Conservation (phyloP, 78 protist species). For the Parvularia atlantis region DNA sequence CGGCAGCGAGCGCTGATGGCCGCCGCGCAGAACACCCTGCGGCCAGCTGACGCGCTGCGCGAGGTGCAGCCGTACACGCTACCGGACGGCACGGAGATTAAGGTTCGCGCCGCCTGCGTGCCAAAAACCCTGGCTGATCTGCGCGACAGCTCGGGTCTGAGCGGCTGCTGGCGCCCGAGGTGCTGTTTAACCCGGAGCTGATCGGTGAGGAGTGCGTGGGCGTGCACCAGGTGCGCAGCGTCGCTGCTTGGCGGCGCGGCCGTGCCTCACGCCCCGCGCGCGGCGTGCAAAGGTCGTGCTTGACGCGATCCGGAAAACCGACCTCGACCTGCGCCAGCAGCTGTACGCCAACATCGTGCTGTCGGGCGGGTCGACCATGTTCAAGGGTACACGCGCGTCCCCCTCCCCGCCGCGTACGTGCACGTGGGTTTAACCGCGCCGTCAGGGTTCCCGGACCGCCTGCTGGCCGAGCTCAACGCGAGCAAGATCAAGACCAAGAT, state of each 20-base stretch:
- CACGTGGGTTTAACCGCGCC: too few species aligned
- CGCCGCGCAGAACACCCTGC: slow-evolving; percentile 67
- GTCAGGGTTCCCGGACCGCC: too few species aligned
- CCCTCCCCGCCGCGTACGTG: too few species aligned
- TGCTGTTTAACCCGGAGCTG: slow-evolving; percentile 82
- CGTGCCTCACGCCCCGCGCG: too few species aligned
- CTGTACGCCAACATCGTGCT: slow-evolving; percentile 83
- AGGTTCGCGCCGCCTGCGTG: too few species aligned
- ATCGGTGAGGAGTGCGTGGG: slow-evolving; percentile 80
- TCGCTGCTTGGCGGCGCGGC: too few species aligned
- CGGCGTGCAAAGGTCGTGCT: too few species aligned
- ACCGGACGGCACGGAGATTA: slow-evolving; percentile 78
- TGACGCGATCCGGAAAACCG: slow-evolving; percentile 78
- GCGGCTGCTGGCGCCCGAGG: slow-evolving; percentile 86
- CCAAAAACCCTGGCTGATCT: too few species aligned
- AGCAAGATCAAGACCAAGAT: slow-evolving; percentile 71
- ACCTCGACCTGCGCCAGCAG: slow-evolving; percentile 83
- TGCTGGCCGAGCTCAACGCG: not conserved
- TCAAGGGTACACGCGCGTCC: too few species aligned
- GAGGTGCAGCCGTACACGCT: slow-evolving; percentile 65
- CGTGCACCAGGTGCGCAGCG: slow-evolving; percentile 64
- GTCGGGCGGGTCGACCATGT: slow-evolving; percentile 91
- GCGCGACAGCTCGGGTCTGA: too few species aligned
- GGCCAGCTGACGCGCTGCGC: slow-evolving; percentile 54
- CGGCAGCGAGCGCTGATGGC: too few species aligned